A percentile compares a stretch with the other conserved stretches of the same genome.
phyloP scores from a whole-genome alignment of 202 grass and related monocot species.

The Zoysia matrella region DNA sequence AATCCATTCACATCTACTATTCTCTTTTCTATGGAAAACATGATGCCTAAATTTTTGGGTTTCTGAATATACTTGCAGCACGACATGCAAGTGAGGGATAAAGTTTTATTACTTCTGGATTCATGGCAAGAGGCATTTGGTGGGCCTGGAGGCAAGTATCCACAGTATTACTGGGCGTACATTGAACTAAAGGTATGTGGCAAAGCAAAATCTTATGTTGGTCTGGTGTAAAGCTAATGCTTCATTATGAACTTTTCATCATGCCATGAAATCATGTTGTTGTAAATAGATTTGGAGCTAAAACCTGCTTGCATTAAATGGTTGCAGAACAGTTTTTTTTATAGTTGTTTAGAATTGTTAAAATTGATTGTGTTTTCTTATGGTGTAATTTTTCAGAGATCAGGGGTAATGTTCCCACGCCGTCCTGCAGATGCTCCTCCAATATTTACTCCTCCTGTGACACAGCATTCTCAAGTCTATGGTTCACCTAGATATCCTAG shows the following conservation, averaged over 20 bases:
- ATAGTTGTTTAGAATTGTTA: neutral
- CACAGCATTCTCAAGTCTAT: conserved; percentile 43
- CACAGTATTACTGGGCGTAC: conserved; percentile 93
- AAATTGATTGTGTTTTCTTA: conserved; percentile 15
- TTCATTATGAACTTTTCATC: neutral
- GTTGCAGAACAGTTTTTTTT: conserved; percentile 5
- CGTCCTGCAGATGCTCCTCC: conserved; percentile 68
- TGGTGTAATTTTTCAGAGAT: conserved; percentile 57
- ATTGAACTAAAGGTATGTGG: conserved; percentile 83
- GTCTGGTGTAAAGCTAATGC: neutral
- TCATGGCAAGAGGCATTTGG: conserved; percentile 99
- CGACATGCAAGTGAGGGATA: conserved; percentile 92
- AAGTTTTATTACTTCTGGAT: conserved; percentile 83
- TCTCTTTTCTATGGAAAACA: neutral
- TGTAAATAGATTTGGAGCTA: conserved; percentile 14
- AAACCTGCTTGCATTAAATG: conserved; percentile 4
- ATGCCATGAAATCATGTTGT: neutral
- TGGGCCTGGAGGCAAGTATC: conserved; percentile 85
- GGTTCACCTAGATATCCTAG: conserved; percentile 56
- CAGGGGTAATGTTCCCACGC: conserved; percentile 77
- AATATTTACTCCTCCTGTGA: conserved; percentile 79
- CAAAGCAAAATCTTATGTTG: neutral
- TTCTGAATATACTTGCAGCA: conserved; percentile 58
- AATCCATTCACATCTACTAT: conserved; percentile 21
- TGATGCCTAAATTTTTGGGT: conserved; percentile 4